Evolutionary conservation across 2,329 filamentous ascomycete species (phyloP).

Genomic region (Fusarium pseudoanthophilum): DNA sequence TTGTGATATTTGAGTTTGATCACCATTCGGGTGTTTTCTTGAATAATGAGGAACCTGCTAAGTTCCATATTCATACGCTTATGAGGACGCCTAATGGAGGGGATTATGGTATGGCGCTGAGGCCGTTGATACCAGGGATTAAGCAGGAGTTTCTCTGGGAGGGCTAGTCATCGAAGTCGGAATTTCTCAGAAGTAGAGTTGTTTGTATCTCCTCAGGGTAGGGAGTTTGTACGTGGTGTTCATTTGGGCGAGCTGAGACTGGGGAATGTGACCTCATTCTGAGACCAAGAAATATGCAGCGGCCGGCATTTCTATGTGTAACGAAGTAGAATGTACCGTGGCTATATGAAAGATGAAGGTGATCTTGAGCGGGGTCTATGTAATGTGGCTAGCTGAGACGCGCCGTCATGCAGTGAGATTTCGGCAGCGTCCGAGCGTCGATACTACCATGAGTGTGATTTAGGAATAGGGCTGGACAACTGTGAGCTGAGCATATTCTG

Average conservation of each 20-base stretch:
- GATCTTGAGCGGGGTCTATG: not conserved
- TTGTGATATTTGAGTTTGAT: constrained; percentile 80
- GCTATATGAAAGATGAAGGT: rapidly evolving
- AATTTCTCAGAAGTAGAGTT: rapidly evolving
- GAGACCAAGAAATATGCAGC: rapidly evolving
- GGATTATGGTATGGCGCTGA: constrained; percentile 74
- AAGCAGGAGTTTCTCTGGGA: constrained; percentile 44
- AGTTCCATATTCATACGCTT: constrained; percentile 83
- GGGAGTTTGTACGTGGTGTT: rapidly evolving
- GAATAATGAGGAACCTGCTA: constrained; percentile 76
- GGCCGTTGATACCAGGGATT: constrained; percentile 50
- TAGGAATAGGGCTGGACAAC: rapidly evolving
- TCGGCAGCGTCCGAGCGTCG: not conserved
- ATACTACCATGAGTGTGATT: rapidly evolving
- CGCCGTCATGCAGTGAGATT: not conserved
- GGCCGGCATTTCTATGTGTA: too few relatives aligned
- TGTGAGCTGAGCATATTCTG: rapidly evolving
- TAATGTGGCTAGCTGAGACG: not conserved
- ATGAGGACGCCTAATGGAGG: constrained; percentile 78
- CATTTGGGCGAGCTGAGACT: too few relatives aligned
- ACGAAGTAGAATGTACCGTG: rapidly evolving
- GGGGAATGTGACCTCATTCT: not conserved
- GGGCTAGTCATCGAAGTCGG: not conserved
- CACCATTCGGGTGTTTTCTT: constrained; percentile 84
- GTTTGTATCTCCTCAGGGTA: rapidly evolving